Evolutionary conservation across 345 rosid species (phyloP).

Genomic region (Anacardium occidentale): DNA sequence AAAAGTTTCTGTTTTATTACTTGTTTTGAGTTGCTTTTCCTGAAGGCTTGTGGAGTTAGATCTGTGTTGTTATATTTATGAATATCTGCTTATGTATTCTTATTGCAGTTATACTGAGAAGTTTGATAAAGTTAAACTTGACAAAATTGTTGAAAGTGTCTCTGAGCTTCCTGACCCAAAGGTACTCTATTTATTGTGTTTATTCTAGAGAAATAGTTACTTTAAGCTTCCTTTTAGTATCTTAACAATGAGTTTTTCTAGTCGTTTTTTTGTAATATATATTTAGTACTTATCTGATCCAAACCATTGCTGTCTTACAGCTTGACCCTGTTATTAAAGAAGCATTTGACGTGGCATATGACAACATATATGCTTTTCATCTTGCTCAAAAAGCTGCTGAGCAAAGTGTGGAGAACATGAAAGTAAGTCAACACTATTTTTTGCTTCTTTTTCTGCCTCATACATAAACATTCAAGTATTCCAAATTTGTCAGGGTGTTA

Average conservation of each 20-base stretch:
- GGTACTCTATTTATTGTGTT: slow-evolving; percentile 36
- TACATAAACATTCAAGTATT: slow-evolving; percentile 1
- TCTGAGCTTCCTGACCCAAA: slow-evolving; percentile 64
- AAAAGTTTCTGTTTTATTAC: not conserved
- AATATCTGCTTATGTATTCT: not conserved
- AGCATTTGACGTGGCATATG: slow-evolving; percentile 90
- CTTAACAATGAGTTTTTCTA: not conserved
- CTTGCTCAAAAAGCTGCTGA: slow-evolving; percentile 72
- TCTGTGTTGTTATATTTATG: not conserved
- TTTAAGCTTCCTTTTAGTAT: not conserved
- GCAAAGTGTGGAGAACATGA: slow-evolving; percentile 34
- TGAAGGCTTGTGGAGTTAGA: not conserved
- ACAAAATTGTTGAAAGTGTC: slow-evolving; percentile 55
- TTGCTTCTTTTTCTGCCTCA: slow-evolving; percentile 13
- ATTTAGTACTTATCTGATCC: not conserved
- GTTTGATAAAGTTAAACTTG: slow-evolving; percentile 74
- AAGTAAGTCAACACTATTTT: slow-evolving; percentile 38
- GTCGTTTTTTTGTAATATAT: no score
- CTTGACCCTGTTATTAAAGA: slow-evolving; percentile 56
- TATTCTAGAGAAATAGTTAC: not conserved
- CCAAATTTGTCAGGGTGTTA: slow-evolving; percentile 62
- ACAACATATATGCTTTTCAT: slow-evolving; percentile 85
- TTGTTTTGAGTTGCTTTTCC: not conserved
- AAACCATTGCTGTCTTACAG: slow-evolving; percentile 32
- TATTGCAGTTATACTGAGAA: slow-evolving; percentile 66